These are phyloP conservation scores for Canariomyces notabilis DNA, from an alignment of 2,329 filamentous ascomycete species.

Conservation along the genomic window DNA sequence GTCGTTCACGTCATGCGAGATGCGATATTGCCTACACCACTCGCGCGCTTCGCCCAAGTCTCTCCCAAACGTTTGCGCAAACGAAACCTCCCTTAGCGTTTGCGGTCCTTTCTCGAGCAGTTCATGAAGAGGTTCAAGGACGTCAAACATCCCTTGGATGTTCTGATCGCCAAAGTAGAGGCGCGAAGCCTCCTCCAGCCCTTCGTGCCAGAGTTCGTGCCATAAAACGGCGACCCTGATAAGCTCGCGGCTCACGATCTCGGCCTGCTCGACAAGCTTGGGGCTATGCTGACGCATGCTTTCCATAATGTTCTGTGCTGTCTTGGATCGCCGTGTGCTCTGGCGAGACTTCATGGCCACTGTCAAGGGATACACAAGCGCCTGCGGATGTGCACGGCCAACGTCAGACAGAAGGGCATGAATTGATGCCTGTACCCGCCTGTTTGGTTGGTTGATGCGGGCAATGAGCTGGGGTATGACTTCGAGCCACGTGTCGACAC, in stretches of 20 bases:
- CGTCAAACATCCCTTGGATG: constrained; percentile 94
- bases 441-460: constrained; percentile 92
- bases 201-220: constrained; percentile 99
- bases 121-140: constrained; percentile 83
- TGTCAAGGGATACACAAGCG: constrained; percentile 91
- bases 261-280: constrained; percentile 88
- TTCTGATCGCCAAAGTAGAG: constrained; percentile 98
- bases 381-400: constrained; percentile 89
- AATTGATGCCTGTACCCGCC: constrained; percentile 80
- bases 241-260: constrained; percentile 90
- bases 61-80: constrained; percentile 93
- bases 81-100: constrained; percentile 92
- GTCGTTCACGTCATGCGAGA: constrained; percentile 85
- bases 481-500: constrained; percentile 96
- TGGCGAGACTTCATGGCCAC: constrained; percentile 95
- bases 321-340: constrained; percentile 75
- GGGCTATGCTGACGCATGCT: constrained; percentile 95
- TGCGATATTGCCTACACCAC: constrained; percentile 89
- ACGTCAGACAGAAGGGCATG: constrained; percentile 91
- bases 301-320: constrained; percentile 92
- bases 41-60: constrained; percentile 92
- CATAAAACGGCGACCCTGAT: constrained; percentile 95
- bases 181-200: constrained; percentile 89
- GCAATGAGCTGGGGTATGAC: constrained; percentile 97
- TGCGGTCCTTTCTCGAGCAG: constrained; percentile 87